phyloP scores from a whole-genome alignment of 2,329 filamentous ascomycete genomes.

The Rutstroemia sydowiana region DNA sequence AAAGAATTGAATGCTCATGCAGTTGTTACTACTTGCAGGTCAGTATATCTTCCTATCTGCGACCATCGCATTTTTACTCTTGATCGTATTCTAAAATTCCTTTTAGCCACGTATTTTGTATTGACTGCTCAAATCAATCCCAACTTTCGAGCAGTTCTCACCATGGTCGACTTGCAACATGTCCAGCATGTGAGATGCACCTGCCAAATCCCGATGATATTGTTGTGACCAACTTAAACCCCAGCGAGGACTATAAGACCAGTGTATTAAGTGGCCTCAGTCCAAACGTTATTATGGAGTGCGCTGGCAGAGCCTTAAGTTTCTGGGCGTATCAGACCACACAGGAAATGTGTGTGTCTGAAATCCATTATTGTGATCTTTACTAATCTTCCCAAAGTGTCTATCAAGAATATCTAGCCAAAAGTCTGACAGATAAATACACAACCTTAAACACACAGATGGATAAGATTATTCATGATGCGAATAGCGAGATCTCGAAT shows the following conservation, averaged over 20 bases:
- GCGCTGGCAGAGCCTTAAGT: constrained; percentile 66
- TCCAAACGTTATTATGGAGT: constrained; percentile 79
- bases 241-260: constrained; percentile 84
- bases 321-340: constrained; percentile 86
- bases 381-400: constrained; percentile 40
- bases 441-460: constrained; percentile 55
- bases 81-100: constrained; percentile 6
- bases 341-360: constrained; percentile 64
- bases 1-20: constrained; percentile 61
- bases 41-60: constrained; percentile 20
- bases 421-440: constrained; percentile 67
- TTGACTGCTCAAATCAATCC: constrained; percentile 59
- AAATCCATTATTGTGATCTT: constrained; percentile 15
- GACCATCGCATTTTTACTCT: not conserved
- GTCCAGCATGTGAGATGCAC: constrained; percentile 67
- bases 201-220: constrained; percentile 70
- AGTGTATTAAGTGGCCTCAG: constrained; percentile 76
- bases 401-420: constrained; percentile 71
- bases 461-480: constrained; percentile 67
- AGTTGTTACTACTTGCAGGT: constrained; percentile 87
- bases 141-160: constrained; percentile 46
- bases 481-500: constrained; percentile 62
- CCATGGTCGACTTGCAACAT: constrained; percentile 46
- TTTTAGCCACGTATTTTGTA: constrained; percentile 75
- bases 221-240: constrained; percentile 62